A percentile compares a stretch with the other conserved stretches of the same genome.
Conservation (phyloP, 2,329 filamentous ascomycete species). For the Eutypella sp. region DNA sequence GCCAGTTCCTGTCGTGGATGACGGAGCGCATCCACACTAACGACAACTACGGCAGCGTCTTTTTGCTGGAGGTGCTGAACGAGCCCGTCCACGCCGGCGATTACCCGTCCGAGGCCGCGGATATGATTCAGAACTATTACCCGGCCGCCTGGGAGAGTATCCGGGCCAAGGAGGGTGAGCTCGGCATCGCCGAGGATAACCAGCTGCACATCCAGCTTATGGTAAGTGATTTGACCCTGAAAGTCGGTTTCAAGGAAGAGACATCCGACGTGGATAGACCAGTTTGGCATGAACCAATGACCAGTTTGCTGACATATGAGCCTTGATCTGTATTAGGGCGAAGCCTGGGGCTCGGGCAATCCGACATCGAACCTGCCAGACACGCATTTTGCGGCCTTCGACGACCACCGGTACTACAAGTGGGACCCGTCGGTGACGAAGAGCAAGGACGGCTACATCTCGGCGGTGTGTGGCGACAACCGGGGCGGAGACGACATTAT, state of each 20-base stretch:
- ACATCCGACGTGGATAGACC: neutral
- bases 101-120: constrained; percentile 20
- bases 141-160: constrained; percentile 39
- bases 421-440: constrained; percentile 41
- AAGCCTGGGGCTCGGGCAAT: constrained; percentile 46
- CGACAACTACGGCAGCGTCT: constrained; percentile 40
- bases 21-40: constrained; percentile 39
- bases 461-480: constrained; percentile 39
- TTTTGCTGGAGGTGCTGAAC: constrained; percentile 47
- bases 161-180: constrained; percentile 35
- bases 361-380: constrained; percentile 36
- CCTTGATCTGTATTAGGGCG: too few species aligned
- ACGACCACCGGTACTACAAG: constrained; percentile 30
- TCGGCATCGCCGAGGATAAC: constrained; percentile 31
- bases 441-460: constrained; percentile 46
- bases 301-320: too few species aligned
- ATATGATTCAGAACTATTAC: constrained; percentile 39
- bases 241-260: neutral
- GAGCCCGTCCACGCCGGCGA: constrained; percentile 35
- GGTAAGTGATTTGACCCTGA: constrained; percentile 9
- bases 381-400: constrained; percentile 28
- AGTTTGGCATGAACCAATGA: too few species aligned
- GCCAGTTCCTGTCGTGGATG: constrained; percentile 44
- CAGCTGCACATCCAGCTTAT: constrained; percentile 40
- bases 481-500: constrained; percentile 38